phyloP scores from a whole-genome alignment of 805 yeast genomes.

The Hanseniaspora pseudoguilliermondii region DNA sequence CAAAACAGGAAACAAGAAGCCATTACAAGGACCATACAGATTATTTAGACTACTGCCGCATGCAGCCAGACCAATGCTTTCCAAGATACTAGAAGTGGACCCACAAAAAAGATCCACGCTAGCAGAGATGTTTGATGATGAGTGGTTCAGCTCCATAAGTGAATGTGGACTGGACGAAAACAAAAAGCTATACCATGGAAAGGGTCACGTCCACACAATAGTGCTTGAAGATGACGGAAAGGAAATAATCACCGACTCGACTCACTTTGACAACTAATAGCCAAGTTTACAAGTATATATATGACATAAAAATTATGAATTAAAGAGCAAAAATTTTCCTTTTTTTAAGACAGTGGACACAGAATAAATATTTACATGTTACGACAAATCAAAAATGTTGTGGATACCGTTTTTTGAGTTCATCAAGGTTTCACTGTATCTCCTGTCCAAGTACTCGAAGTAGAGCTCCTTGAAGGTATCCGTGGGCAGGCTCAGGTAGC shows the following conservation, averaged over 20 bases:
- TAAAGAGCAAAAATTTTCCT: not conserved
- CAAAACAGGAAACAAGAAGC: conserved; percentile 28
- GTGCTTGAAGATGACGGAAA: conserved; percentile 35
- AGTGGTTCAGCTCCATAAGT: conserved; percentile 53
- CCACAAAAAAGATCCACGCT: conserved; percentile 51
- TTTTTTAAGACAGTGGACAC: not conserved
- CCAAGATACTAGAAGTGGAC: conserved; percentile 52
- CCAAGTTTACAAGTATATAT: not conserved
- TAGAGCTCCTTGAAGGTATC: not conserved
- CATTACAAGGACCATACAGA: conserved; percentile 73
- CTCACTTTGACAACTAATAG: conserved; percentile 1
- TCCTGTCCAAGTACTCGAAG: not conserved
- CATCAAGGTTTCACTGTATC: conserved; percentile 4
- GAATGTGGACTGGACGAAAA: conserved; percentile 44
- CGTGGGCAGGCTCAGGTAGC: not conserved
- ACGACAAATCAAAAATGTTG: conserved; percentile 8
- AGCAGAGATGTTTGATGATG: conserved; percentile 52
- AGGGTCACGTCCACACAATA: conserved; percentile 40
- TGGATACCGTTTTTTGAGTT: conserved; percentile 8
- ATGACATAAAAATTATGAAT: not conserved
- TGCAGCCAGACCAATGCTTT: conserved; percentile 65
- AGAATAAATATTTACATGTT: not conserved
- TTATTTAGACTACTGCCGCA: conserved; percentile 71
- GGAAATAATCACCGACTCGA: conserved; percentile 9
- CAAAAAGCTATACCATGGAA: conserved; percentile 32